Base-by-base conservation (phyloP, 1,139 yeast species). In the Hansenula sp. region DNA sequence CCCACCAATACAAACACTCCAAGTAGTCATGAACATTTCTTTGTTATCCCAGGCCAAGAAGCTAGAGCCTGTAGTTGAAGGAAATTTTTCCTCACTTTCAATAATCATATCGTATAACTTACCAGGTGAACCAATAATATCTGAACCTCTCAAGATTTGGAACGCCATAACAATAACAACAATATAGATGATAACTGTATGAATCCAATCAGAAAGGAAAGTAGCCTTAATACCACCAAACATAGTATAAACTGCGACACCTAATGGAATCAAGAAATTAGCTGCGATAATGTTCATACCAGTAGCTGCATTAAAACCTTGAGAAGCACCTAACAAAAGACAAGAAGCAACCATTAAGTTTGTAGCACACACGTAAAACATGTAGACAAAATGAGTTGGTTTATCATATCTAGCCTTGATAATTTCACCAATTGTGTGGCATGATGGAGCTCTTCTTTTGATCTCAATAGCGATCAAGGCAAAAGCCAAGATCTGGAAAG, bases 381-480 rank as follows among this genome's bases (percentile, higher is more conserved):
- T 34, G 36, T 52, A 59, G 5, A 64, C 59, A 44, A 56, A 53
- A 46, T 65, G 69, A 2, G 63, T 59, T 6, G 62, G 62, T 28
- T 59, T 62, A 32, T 82, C 82, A 50, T 74, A 78, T 41, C 84
- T 59, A 3, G 72, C 69, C 47, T 62, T 68, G 45, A 76, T 65
- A 40, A 76, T 72, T 55, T 77, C 82, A 49, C 75, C 69, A 49
- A 74, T 69, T 1, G 81, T 75, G 53, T 77, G 82, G 21, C 80
- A 79, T 35, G 69, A 70, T 1, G 82, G 82, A 17, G 81, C 79
- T 44, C 71, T 65, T 56, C 71, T 71, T 57, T 76, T 77, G 32
- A 77, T 76, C 55, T 75, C 75, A 41, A 77, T 69, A 29, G 82
- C 82, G 45, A 75, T 57, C 47, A 73, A 69, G 8, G 78, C 67